A percentile compares a stretch with the other conserved stretches of the same genome.
These are phyloP conservation scores for Dictyostelium capitatum DNA, from an alignment of 78 protist species.

Conservation along the genomic window DNA sequence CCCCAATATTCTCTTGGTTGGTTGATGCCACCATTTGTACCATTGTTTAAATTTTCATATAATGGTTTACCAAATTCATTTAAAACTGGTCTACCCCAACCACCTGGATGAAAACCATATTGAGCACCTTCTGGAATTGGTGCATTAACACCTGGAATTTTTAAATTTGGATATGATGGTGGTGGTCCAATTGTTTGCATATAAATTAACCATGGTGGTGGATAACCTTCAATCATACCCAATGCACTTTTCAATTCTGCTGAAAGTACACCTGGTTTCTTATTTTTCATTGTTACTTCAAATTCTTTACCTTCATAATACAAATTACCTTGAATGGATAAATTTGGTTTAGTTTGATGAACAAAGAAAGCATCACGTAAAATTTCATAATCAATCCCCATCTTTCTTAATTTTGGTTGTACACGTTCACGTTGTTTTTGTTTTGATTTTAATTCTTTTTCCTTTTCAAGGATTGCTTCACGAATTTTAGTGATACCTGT, in stretches of 20 bases:
- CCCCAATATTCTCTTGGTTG: conserved; percentile 73
- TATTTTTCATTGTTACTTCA: conserved; percentile 82
- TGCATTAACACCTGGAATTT: conserved; percentile 98
- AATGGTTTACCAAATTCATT: conserved; percentile 93
- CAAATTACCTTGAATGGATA: conserved; percentile 85
- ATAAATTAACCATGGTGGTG: conserved; percentile 99
- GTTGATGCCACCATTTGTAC: conserved; percentile 17
- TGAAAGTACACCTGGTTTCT: conserved; percentile 91
- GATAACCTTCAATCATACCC: conserved; percentile 94
- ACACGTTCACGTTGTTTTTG: conserved; percentile 87
- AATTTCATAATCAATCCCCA: conserved; percentile 96
- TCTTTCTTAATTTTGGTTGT: conserved; percentile 90
- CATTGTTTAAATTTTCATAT: conserved; percentile 86
- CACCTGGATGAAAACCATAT: conserved; percentile 92
- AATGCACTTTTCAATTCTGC: conserved; percentile 89
- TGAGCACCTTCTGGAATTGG: conserved; percentile 98
- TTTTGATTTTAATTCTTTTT: conserved; percentile 75
- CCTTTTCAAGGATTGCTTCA: conserved; percentile 85
- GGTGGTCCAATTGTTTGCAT: conserved; percentile 98
- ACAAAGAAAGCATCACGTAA: conserved; percentile 98
- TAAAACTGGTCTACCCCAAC: conserved; percentile 98
- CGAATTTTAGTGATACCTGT: conserved; percentile 98
- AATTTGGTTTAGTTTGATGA: conserved; percentile 93
- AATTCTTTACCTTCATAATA: conserved; percentile 96
- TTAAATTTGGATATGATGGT: conserved; percentile 97